These are phyloP conservation scores for Plectosphaerella cucumerina DNA, from an alignment of 2,329 filamentous ascomycete genomes.

Conservation along the genomic window DNA sequence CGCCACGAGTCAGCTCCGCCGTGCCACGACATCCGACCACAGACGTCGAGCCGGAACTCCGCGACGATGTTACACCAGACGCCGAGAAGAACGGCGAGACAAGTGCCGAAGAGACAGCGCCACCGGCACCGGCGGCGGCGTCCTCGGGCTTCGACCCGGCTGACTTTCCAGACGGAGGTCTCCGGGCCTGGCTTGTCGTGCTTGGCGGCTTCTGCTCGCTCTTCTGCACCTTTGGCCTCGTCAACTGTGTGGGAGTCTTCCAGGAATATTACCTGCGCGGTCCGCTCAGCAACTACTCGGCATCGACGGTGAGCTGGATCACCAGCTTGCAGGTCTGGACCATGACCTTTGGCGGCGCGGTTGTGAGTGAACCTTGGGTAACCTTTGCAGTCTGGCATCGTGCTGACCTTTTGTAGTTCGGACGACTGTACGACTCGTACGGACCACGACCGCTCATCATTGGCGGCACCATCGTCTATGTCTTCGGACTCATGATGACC, in stretches of 20 bases:
- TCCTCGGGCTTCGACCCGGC: constrained; percentile 26
- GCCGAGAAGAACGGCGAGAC: background rate
- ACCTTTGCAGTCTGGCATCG: too few species aligned
- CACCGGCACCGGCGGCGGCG: background rate
- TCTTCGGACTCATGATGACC: constrained; percentile 64
- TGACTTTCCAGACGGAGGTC: constrained; percentile 58
- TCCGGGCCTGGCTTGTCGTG: constrained; percentile 54
- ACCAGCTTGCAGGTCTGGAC: constrained; percentile 47
- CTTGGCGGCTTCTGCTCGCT: constrained; percentile 38
- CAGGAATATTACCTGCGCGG: constrained; percentile 53
- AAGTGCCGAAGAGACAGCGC: background rate
- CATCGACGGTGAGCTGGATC: constrained; percentile 57
- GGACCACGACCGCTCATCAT: constrained; percentile 56
- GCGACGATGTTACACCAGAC: background rate
- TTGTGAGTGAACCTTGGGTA: constrained; percentile 29
- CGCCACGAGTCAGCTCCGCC: too few species aligned
- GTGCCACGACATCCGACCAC: background rate
- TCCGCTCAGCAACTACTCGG: constrained; percentile 40
- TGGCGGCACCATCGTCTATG: constrained; percentile 49
- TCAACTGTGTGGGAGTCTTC: constrained; percentile 50
- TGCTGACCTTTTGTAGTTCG: constrained; percentile 30
- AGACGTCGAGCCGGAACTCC: background rate
- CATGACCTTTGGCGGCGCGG: constrained; percentile 43
- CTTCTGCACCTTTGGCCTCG: constrained; percentile 39
- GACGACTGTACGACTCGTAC: constrained; percentile 60